Evolutionary conservation across 2,329 filamentous ascomycete genomes (phyloP), one percentile per base, ranked within the genome.

Genomic region (Calonectria pauciramosa): DNA sequence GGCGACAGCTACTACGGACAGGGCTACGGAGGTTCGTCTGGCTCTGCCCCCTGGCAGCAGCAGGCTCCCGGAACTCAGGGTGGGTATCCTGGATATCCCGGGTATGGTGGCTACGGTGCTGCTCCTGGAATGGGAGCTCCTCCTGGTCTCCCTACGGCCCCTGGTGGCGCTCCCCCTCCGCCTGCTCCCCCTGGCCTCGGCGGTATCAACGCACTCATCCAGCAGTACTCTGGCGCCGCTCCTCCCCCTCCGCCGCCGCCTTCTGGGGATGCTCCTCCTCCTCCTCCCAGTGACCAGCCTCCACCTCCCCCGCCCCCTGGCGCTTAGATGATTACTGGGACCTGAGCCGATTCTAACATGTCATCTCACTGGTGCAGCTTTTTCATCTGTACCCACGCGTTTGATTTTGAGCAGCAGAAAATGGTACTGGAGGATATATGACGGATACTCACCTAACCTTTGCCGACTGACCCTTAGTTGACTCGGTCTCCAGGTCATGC

Each of bases 141-240:
- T 74, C 84, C 85, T 56, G 88, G 88, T 20, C 85, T 86, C 77
- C 84, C 81, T 74, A 80, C 82, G 56, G 85, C 85, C 76, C 87
- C 87, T 73, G 86, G 86, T 70, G 86, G 86, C 76, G 89, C 88
- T 68, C 86, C 92, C 56, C 86, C 87, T 72, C 89, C 90, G 56
- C 89, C 91, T 80, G 89, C 87, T 72, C 89, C 90, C 59, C 89
- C 91, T 80, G 89, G 87, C 75, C 86, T 91, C 30, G 89, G 90
- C 74, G 91, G 91, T 51, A 87, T 93, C 75, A 92, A 90, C 82
- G 90, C 91, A 60, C 87, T 95, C 73, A 93, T 94, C 80, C 91
- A 94, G 84, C 92, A 93, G 80, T 94, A 91, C 76, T 88, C 90
- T 49, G 86, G 86, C 76, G 87, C 88, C 63, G 86, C 85, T 38